A percentile compares a stretch with the other conserved stretches of the same genome.
These are phyloP conservation scores for Fusarium sp. DNA, from an alignment of 2,329 filamentous ascomycete species.

Conservation along the genomic window DNA sequence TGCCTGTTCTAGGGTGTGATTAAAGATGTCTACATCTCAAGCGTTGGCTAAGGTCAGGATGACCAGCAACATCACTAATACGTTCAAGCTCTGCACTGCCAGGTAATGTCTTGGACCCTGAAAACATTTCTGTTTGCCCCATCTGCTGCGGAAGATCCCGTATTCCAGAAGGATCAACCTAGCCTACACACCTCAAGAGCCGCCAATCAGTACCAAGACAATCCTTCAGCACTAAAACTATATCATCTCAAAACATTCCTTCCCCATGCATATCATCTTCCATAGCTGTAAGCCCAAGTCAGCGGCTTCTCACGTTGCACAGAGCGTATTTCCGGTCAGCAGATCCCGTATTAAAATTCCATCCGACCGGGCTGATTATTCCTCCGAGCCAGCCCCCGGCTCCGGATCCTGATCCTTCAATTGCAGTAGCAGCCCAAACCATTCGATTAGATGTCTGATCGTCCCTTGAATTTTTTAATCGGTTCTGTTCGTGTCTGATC, in stretches of 20 bases:
- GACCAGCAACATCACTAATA: too few relatives aligned
- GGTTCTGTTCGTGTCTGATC: background rate
- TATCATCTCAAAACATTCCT: background rate
- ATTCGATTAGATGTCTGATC: background rate
- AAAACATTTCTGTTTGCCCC: background rate
- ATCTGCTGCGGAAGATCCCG: background rate
- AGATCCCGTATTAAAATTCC: background rate
- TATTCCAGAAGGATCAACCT: background rate
- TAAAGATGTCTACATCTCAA: too few relatives aligned
- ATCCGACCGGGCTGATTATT: background rate
- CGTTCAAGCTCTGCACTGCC: too few relatives aligned
- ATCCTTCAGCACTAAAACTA: background rate
- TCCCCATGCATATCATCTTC: background rate
- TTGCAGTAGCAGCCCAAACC: background rate
- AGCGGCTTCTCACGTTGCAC: background rate
- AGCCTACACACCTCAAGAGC: background rate
- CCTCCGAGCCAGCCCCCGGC: background rate
- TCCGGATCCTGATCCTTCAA: background rate
- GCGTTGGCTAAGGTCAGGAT: too few relatives aligned
- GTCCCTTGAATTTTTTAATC: background rate
- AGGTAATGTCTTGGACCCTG: too few relatives aligned
- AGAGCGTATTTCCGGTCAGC: background rate
- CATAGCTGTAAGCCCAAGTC: accelerated
- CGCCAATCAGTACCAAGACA: too few relatives aligned
- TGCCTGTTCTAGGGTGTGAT: accelerated